Base-by-base conservation (phyloP, 148 eudicot genomes). In the Cornus controversa region DNA sequence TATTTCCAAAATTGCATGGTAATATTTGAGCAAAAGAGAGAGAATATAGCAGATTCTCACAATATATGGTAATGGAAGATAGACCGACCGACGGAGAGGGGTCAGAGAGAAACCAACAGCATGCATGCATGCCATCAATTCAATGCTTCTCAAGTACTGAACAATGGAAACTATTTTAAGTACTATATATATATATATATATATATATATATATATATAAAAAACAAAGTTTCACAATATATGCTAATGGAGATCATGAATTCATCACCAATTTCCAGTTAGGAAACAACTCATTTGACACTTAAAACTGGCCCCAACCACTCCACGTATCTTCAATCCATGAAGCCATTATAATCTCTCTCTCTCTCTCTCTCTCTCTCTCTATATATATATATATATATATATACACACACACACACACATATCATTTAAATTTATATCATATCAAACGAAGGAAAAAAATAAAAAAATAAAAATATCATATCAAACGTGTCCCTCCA, bases 211-310 rank as follows among this genome's bases (percentile, higher is more conserved):
- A n/a, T n/a, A n/a, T n/a, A n/a, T n/a, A n/a, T n/a, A n/a, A n/a
- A n/a, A 11, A 50, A 50, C 2, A 1, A 50, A 50, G 57, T 16
- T 15, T 15, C 18, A 16, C 57, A 50, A 13, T n/a, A n/a, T n/a
- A n/a, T 16, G 18, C 64, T 6, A 22, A 60, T 60, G 25, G 64
- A 60, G 24, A 50, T 2, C 18, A 60, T 60, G 25, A n/a, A 60
- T 60, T 18, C 8, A 22, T 60, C 6, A 60, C 23, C 24, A 60
- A 34, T 3, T 34, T 34, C 47, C 47, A 69, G 71, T 36, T 69
- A 47, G 71, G 50, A 37, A 69, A 69, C 72, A 69, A 40, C 72
- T 69, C 72, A 69, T 9, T 24, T n/a, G 29, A 69, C 72, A 37
- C 72, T 23, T 18, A 69, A 4, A 23, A 37, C 54, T 27, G 45